Conservation (phyloP, 768 basidiomycete genomes). For the Brasilioporus rufonigricans region DNA sequence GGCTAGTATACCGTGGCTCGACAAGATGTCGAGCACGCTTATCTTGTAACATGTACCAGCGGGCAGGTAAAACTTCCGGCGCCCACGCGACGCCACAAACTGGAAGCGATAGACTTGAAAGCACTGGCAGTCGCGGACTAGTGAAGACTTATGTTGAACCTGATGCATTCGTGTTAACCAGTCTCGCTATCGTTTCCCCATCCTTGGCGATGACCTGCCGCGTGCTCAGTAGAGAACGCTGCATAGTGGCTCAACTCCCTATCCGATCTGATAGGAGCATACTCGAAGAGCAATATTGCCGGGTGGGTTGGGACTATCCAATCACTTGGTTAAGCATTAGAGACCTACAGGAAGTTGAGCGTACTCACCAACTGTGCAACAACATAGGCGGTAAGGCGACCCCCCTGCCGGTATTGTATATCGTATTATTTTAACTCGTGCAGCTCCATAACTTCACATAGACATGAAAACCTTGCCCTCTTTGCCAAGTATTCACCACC, state of each 20-base stretch:
- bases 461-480: too few species aligned
- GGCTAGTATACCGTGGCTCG: constrained; percentile 4
- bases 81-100: not conserved
- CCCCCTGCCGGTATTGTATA: too few species aligned
- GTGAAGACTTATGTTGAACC: not conserved
- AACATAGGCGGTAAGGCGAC: not conserved
- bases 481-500: too few species aligned
- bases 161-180: not conserved
- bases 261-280: not conserved
- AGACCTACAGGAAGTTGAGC: not conserved
- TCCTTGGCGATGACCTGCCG: not conserved
- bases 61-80: not conserved
- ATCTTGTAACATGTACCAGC: constrained; percentile 5
- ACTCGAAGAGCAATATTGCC: not conserved
- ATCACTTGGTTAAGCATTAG: not conserved
- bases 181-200: not conserved
- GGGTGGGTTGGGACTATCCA: not conserved
- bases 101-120: not conserved
- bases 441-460: not conserved
- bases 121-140: not conserved
- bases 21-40: constrained; percentile 3
- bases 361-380: not conserved
- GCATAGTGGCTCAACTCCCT: not conserved
- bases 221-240: not conserved
- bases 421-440: not conserved